phyloP scores from a whole-genome alignment of 1,284 basidiomycete genomes.

The Cryptococcus jaspeensis region DNA sequence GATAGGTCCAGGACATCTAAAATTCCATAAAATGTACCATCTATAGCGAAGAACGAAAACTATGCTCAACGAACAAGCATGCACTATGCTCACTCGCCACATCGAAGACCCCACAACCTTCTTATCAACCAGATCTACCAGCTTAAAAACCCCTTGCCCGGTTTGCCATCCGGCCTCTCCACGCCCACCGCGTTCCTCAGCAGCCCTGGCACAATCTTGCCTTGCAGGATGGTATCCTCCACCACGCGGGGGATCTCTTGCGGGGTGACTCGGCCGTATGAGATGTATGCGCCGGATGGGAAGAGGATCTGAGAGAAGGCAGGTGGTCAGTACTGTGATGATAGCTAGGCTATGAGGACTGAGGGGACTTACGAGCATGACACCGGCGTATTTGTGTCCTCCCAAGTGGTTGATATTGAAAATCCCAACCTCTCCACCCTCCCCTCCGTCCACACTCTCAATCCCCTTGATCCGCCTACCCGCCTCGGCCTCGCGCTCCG shows the following conservation, averaged over 20 bases:
- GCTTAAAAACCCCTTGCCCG: conserved; percentile 26
- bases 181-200: conserved; percentile 80
- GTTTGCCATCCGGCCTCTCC: conserved; percentile 17
- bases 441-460: conserved; percentile 52
- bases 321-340: conserved; percentile 1
- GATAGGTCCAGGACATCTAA: too few species aligned
- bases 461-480: conserved; percentile 54
- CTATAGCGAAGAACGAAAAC: too few species aligned
- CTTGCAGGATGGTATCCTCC: conserved; percentile 77
- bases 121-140: conserved; percentile 28
- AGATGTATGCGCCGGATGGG: conserved; percentile 76
- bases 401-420: conserved; percentile 84
- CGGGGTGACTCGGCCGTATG: conserved; percentile 90
- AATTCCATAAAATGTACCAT: too few species aligned
- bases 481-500: conserved; percentile 54
- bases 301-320: conserved; percentile 66
- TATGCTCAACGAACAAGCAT: too few species aligned
- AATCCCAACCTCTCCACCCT: conserved; percentile 63
- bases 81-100: too few species aligned
- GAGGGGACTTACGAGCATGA: conserved; percentile 72
- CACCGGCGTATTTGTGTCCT: conserved; percentile 87
- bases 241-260: conserved; percentile 85
- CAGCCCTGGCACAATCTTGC: conserved; percentile 75
- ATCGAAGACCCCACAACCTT: too few species aligned
- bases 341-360: conserved; percentile 35